A percentile compares a stretch with the other conserved stretches of the same genome.
Conservation (phyloP, 1,284 basidiomycete species). For the Testicularia cyperi region DNA sequence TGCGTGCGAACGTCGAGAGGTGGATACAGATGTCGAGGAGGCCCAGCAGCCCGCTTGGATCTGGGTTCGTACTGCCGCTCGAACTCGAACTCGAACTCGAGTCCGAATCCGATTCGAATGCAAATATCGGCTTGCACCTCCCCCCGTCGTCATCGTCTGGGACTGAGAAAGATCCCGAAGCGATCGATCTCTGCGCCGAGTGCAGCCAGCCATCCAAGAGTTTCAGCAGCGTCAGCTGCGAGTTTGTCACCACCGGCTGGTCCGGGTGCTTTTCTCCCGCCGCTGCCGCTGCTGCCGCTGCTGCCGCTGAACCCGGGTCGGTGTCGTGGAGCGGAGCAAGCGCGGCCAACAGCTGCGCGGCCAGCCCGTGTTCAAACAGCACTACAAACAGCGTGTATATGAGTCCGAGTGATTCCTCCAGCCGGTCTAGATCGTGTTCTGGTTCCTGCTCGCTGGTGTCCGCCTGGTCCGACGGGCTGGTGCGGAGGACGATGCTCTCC, state of each 20-base stretch:
- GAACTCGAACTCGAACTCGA: no score
- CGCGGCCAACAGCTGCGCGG: constrained; percentile 8
- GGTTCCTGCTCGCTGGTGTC: constrained; percentile 12
- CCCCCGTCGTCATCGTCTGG: no score
- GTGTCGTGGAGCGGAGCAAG: constrained; percentile 17
- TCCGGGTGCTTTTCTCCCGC: constrained; percentile 1
- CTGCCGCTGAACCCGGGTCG: no score
- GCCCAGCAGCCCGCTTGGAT: constrained; percentile 11
- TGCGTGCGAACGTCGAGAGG: constrained; percentile 25
- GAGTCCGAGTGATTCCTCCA: constrained; percentile 33
- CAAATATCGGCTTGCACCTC: no score
- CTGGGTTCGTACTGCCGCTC: no score
- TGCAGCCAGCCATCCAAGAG: constrained; percentile 42
- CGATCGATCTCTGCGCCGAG: constrained; percentile 6
- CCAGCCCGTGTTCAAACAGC: constrained; percentile 21
- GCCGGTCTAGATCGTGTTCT: constrained; percentile 1
- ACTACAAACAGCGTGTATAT: constrained; percentile 35
- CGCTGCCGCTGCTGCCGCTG: constrained; percentile 1
- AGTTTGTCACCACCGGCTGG: constrained; percentile 14
- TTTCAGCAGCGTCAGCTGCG: constrained; percentile 40
- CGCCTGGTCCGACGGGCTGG: background rate
- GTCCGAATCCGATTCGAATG: no score
- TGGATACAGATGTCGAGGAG: constrained; percentile 12
- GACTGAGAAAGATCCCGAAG: no score
- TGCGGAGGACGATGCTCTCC: constrained; percentile 31